Base-by-base conservation (phyloP, 176 grass and related monocot genomes). In the Canna indica region DNA sequence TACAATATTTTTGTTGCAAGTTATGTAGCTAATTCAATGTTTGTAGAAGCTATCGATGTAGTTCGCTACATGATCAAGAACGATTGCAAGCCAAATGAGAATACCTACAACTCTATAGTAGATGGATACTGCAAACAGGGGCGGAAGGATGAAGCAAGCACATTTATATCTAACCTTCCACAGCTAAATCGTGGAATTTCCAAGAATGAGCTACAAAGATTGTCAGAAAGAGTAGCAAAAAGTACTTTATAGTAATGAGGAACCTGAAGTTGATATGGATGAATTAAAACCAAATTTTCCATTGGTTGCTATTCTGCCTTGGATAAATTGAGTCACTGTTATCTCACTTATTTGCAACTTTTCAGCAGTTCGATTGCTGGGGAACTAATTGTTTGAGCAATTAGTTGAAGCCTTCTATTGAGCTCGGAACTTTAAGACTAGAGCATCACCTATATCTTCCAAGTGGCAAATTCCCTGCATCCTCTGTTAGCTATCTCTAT, bases 1-100 rank as follows among this genome's bases (percentile, higher is more conserved):
- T 97, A 97, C 74, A 97, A 97, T 85, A 87, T 77, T 27, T 97
- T 97, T 79, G 79, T 97, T 72, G 79, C 85, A 53, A 87, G 94
- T 67, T 97, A 97, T 83, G 81, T 87, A 1, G 67, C 82, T 30
- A 90, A 83, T 52, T 76, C 79, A 24, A 87, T 97, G 94, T 90
- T 90, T 80, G 80, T 74, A 18, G 94, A 92, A 74, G 89, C 86
- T 70, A 81, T 85, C 75, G 88, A 97, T 79, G 74, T 92, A 44
- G 77, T 90, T 53, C 50, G 75, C 25, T 97, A 92, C 38, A 82
- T 92, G 94, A 68, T 85, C 59, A 61, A 80, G 50, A 83, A 83
- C 68, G 84, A 77, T 4, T 92, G 94, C 83, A 92, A 73, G 64
- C 94, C 94, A 47, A 85, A 92, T 58, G 77, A 87, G 67, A 97